phyloP scores from a whole-genome alignment of 1,284 basidiomycete species.

The Fomitopsis schrenkii region DNA sequence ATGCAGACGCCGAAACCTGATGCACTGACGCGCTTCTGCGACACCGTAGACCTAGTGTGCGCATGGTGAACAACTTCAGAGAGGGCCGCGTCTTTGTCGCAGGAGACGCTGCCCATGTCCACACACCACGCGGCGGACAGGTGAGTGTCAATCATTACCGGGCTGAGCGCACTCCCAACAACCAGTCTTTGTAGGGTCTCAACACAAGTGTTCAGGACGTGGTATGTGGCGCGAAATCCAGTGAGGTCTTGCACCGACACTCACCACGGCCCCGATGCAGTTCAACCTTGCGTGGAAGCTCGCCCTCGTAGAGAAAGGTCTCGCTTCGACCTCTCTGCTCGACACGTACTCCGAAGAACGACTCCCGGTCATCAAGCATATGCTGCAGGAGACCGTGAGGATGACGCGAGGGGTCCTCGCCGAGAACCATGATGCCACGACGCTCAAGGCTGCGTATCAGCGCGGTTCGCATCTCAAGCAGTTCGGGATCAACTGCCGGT shows the following conservation, averaged over 20 bases:
- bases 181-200: constrained; percentile 1
- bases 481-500: constrained; percentile 43
- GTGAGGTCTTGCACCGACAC: too few relatives aligned
- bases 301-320: constrained; percentile 24
- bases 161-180: too few relatives aligned
- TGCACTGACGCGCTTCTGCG: not conserved
- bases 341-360: constrained; percentile 25
- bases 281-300: constrained; percentile 33
- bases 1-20: too few relatives aligned
- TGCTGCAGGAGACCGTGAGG: constrained; percentile 19
- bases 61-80: constrained; percentile 33
- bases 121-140: constrained; percentile 22
- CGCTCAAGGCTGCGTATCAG: constrained; percentile 1
- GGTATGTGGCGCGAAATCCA: not conserved
- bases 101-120: constrained; percentile 28
- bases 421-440: not conserved
- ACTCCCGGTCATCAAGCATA: constrained; percentile 22
- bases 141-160: constrained; percentile 12
- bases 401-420: not conserved
- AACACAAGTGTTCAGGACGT: constrained; percentile 10
- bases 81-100: constrained; percentile 32
- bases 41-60: constrained; percentile 31
- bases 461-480: constrained; percentile 28
- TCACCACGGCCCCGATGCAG: constrained; percentile 4
- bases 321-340: constrained; percentile 19